phyloP scores from a whole-genome alignment of 805 yeast genomes.

The Candida nemodendra region DNA sequence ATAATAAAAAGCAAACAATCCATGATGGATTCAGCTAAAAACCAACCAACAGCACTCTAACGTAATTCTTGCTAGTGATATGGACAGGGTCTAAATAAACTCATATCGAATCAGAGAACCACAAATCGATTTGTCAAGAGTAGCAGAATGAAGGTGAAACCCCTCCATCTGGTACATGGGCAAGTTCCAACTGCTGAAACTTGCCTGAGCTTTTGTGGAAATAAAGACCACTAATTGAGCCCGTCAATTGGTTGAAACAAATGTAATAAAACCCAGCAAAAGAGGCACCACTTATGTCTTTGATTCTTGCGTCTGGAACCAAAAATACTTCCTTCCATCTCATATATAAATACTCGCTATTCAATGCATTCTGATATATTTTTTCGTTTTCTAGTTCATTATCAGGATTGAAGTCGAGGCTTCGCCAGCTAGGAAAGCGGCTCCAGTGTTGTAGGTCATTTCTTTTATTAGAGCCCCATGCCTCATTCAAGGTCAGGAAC shows the following conservation, averaged over 20 bases:
- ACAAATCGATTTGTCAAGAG: slow-evolving; percentile 20
- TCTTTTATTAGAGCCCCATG: slow-evolving; percentile 50
- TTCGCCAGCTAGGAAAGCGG: slow-evolving; percentile 41
- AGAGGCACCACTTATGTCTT: slow-evolving; percentile 67
- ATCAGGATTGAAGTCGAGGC: slow-evolving; percentile 30
- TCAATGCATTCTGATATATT: slow-evolving; percentile 26
- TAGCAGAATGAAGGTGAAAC: slow-evolving; percentile 32
- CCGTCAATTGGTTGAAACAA: slow-evolving; percentile 74
- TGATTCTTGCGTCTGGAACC: slow-evolving; percentile 73
- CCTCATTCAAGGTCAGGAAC: slow-evolving; percentile 54
- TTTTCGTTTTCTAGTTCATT: slow-evolving; percentile 28
- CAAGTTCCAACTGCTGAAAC: slow-evolving; percentile 72
- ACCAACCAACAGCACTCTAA: too few species aligned
- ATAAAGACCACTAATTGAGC: slow-evolving; percentile 76
- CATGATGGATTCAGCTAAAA: too few species aligned
- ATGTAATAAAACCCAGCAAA: slow-evolving; percentile 92
- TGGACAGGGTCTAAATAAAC: too few species aligned
- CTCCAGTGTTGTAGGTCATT: slow-evolving; percentile 68
- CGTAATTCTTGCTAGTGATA: too few species aligned
- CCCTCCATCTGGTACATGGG: slow-evolving; percentile 51
- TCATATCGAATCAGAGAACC: too few species aligned
- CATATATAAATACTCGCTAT: slow-evolving; percentile 67
- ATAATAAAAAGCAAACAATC: too few species aligned
- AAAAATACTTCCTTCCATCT: slow-evolving; percentile 92
- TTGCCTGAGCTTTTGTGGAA: slow-evolving; percentile 78